Evolutionary conservation across 495 filamentous ascomycete genomes (phyloP), one percentile per base, ranked within the genome.

Genomic region (Paragyromitra xinjiangensis): DNA sequence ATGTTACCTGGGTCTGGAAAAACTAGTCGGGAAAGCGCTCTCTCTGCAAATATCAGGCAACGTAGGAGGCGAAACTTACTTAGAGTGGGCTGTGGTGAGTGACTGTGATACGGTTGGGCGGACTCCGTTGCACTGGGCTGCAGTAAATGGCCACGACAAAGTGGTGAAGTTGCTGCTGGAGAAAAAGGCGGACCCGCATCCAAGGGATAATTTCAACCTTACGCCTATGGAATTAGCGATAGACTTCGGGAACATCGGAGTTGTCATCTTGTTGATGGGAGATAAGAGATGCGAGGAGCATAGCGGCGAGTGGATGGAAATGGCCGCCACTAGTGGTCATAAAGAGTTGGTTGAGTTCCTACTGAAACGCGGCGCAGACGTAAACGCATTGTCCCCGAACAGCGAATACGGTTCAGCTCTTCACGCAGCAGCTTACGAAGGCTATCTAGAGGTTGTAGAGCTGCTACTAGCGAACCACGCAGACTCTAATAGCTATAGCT

Each of bases 341-440:
- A 58, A 6, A 6, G 48, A 19, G 26, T 2, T 69, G 19, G 3
- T 59, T 8, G 6, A 58, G 6, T 0, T 58, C 22, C 26, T 69
- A 7, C 3, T 58, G 3, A 14, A 39, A 2, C n/a, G 14, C 1
- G 48, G 48, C 1, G 50, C 14, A 1, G 26, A 69, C 19, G 53
- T 39, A 0, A 70, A 70, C 39, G 0, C 8, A 6, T 2, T 14
- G 1, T 48, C 2, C n/a, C 26, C 26, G 9, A 37, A 29, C 0
- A 45, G 9, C 19, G 34, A 24, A 1, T 62, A 42, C 51, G 39
- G 67, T 19, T 70, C 51, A 6, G 22, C 67, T 26, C 53, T 70
- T 8, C 51, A 70, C 22, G 34, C 67, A 26, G 67, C 67, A 19
- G 67, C 67, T 3, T 70, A 29, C 53, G 26, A 19, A 11, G 67